These are phyloP conservation scores for Penicillium sp. DNA, from an alignment of 2,329 filamentous ascomycete species.

Conservation along the genomic window DNA sequence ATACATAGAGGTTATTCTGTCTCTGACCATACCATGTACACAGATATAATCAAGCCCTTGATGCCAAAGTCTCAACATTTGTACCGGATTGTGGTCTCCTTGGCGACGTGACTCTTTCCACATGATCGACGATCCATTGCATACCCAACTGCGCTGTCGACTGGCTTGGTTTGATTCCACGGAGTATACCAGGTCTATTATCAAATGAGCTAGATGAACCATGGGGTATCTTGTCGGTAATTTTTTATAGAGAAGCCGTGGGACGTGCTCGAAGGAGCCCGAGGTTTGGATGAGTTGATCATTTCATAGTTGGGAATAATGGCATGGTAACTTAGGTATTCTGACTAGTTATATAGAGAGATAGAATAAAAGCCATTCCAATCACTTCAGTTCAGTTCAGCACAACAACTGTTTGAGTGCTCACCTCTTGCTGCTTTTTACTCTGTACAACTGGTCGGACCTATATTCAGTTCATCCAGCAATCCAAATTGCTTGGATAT, in stretches of 20 bases:
- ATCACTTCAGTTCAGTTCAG: neutral
- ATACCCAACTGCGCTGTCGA: constrained; percentile 17
- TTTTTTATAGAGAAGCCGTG: neutral
- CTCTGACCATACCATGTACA: neutral
- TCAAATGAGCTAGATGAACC: neutral
- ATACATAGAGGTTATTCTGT: neutral
- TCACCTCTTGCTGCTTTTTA: neutral
- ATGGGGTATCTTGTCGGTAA: neutral
- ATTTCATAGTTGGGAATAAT: neutral
- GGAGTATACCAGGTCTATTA: too few relatives aligned
- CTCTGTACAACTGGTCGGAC: neutral
- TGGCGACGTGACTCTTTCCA: constrained; percentile 10
- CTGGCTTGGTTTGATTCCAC: neutral
- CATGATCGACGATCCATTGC: constrained; percentile 19
- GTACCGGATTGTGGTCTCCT: constrained; percentile 17
- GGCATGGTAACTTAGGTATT: too few relatives aligned
- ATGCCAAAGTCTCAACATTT: neutral
- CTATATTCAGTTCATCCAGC: neutral
- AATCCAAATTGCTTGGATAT: neutral
- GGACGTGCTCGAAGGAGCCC: neutral
- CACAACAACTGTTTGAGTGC: neutral
- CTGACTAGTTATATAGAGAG: neutral
- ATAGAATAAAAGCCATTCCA: neutral
- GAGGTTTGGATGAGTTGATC: neutral
- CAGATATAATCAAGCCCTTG: neutral